Evolutionary conservation across 768 basidiomycete species (phyloP), one percentile per base, ranked within the genome.

Genomic region (Hypholoma fasciculare): DNA sequence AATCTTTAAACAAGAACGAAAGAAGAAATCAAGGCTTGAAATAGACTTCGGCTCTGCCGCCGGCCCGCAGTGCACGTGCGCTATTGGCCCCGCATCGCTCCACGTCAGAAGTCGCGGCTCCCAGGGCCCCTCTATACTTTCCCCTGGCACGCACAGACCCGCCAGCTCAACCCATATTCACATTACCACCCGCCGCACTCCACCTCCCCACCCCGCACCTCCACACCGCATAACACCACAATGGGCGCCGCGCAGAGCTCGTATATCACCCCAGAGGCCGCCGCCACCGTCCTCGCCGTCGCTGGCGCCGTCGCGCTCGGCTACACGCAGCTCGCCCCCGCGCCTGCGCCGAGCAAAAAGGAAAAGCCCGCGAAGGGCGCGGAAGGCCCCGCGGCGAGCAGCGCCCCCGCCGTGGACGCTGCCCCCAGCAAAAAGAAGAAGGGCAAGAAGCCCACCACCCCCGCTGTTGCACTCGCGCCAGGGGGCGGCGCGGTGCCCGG

Each of bases 231-330:
- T 4, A 42, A 4, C 13, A 47, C 30, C 30, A 57, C 48, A 13
- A 82, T 82, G 82, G 82, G 82, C 46, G 74, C 78, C 19, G 63
- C 78, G 52, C 76, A 79, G 57, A 83, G 82, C 59, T 47, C 54
- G 7, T 68, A 71, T 39, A 51, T 82, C 12, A 68, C 77, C 17
- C 54, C 76, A 19, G 76, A 82, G 62, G 59, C 69, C 42, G 69
- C 74, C 27, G 27, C 78, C 43, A 73, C 78, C 13, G 67, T 69
- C 26, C 68, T 71, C 30, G 71, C 78, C 46, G 69, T 81, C 42
- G 73, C 72, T 44, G 76, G 77, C 52, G 75, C 76, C 16, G 67
- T 80, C 46, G 77, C 74, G 4, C 62, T 77, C 19, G 76, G 77
- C 26, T 79, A 80, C 61, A 64, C 63, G 50, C 71, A 71, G 49